A percentile compares a stretch with the other conserved stretches of the same genome.
phyloP scores from a whole-genome alignment of 805 yeast genomes.

The Candida insectorum region DNA sequence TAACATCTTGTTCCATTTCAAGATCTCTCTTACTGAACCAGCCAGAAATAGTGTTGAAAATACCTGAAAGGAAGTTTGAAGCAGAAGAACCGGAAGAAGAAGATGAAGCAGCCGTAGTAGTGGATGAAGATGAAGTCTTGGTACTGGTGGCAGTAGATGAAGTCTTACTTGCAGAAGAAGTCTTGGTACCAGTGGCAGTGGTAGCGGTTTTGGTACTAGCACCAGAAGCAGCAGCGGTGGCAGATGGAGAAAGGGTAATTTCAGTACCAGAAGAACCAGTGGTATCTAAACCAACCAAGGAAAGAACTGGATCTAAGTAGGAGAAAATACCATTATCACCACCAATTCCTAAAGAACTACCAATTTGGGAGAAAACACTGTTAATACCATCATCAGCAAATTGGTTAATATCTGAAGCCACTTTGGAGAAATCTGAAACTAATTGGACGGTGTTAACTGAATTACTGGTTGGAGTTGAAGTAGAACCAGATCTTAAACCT shows the following conservation, averaged over 20 bases:
- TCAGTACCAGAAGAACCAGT: slow-evolving; percentile 4
- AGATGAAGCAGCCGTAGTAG: slow-evolving; percentile 6
- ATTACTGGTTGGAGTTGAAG: slow-evolving; percentile 10
- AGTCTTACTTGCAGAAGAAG: slow-evolving; percentile 3
- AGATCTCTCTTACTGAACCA: slow-evolving; percentile 13
- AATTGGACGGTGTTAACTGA: slow-evolving; percentile 10
- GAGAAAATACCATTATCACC: slow-evolving; percentile 12
- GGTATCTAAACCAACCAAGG: slow-evolving; percentile 12
- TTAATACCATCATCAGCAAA: slow-evolving; percentile 9
- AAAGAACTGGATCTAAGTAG: slow-evolving; percentile 14
- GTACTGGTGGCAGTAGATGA: slow-evolving; percentile 6
- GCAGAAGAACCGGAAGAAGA: slow-evolving; percentile 6
- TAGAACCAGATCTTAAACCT: slow-evolving; percentile 14
- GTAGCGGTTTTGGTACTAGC: slow-evolving; percentile 4
- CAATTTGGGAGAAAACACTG: slow-evolving; percentile 5
- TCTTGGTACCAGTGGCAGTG: slow-evolving; percentile 4
- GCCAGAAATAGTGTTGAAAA: slow-evolving; percentile 8
- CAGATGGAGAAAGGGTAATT: slow-evolving; percentile 10
- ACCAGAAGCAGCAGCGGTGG: slow-evolving; percentile 12
- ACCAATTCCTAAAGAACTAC: slow-evolving; percentile 9
- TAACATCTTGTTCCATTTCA: slow-evolving; percentile 3
- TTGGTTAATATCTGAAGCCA: slow-evolving; percentile 8
- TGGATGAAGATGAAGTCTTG: slow-evolving; percentile 4
- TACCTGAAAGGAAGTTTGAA: slow-evolving; percentile 3
- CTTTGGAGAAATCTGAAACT: slow-evolving; percentile 8